Evolutionary conservation across 2,329 filamentous ascomycete species (phyloP).

Genomic region (Hymenoscyphus occultus): DNA sequence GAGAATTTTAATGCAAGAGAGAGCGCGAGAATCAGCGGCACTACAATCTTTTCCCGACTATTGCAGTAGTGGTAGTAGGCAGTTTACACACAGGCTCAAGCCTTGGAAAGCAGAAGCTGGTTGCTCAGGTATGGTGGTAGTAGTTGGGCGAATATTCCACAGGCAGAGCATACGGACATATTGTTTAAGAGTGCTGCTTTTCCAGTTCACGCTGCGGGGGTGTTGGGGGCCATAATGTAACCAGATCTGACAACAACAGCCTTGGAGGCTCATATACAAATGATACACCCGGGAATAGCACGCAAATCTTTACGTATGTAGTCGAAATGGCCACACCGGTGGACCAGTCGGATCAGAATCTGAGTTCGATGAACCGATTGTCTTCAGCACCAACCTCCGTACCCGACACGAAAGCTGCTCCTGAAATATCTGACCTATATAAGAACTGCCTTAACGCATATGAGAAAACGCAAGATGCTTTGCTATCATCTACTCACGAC

Average conservation of each 20-base stretch:
- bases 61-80: no score
- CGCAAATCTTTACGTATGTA: not conserved
- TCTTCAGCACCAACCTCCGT: not conserved
- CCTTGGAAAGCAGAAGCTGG: not conserved
- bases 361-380: not conserved
- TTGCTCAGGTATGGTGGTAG: not conserved
- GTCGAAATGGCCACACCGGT: not conserved
- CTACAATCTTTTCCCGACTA: not conserved
- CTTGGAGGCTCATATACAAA: no score
- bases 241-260: no score
- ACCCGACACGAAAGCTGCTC: conserved; percentile 26
- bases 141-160: not conserved
- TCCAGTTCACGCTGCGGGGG: not conserved
- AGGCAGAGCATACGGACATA: not conserved
- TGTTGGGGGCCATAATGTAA: not conserved
- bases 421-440: not conserved
- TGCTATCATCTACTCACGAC: not conserved
- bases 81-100: no score
- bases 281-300: not conserved
- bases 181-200: not conserved
- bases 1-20: not conserved
- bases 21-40: not conserved
- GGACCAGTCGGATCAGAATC: not conserved
- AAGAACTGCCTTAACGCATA: conserved; percentile 7
- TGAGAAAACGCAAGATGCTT: not conserved